phyloP scores from a whole-genome alignment of 108 stramenopile species.

The Pseudonitzschia multiseries region DNA sequence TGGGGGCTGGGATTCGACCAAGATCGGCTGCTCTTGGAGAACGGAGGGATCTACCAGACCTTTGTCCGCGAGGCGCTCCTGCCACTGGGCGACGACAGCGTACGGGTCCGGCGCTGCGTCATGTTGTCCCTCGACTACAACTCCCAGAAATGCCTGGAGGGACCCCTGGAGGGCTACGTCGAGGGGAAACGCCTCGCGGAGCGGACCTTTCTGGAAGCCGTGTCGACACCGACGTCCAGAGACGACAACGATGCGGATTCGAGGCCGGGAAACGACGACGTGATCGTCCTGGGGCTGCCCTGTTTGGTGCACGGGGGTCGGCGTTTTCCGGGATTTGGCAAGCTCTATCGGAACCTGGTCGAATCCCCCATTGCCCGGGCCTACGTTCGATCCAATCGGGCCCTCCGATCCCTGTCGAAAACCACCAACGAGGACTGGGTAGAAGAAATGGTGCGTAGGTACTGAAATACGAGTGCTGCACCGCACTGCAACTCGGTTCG shows the following conservation, averaged over 20 bases:
- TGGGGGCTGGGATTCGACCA: conserved; percentile 26
- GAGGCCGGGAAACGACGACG: background rate
- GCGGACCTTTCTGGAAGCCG: background rate
- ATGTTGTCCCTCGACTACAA: conserved; percentile 20
- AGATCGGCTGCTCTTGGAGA: conserved; percentile 6
- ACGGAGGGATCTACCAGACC: conserved; percentile 18
- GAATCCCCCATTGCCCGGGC: conserved; percentile 4
- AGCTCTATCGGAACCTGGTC: conserved; percentile 14
- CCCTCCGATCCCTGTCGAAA: conserved; percentile 8
- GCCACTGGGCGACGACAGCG: background rate
- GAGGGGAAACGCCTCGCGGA: conserved; percentile 27
- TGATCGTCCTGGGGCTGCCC: conserved; percentile 17
- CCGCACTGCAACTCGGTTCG: too few species aligned
- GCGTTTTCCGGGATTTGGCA: conserved; percentile 25
- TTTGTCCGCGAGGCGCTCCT: background rate
- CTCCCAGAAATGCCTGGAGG: conserved; percentile 18
- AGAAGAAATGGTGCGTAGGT: conserved; percentile 11
- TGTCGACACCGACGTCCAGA: background rate
- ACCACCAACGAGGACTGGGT: conserved; percentile 24
- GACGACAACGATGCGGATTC: too few species aligned
- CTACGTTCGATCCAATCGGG: conserved; percentile 17
- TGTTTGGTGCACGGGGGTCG: conserved; percentile 23
- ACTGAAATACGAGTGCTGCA: too few species aligned
- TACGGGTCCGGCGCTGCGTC: conserved; percentile 11
- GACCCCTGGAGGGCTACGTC: conserved; percentile 23